Percentiles rank a stretch among this genome's conserved stretches.
phyloP scores from a whole-genome alignment of 2,329 filamentous ascomycete genomes.

The Aspergillus tanneri region DNA sequence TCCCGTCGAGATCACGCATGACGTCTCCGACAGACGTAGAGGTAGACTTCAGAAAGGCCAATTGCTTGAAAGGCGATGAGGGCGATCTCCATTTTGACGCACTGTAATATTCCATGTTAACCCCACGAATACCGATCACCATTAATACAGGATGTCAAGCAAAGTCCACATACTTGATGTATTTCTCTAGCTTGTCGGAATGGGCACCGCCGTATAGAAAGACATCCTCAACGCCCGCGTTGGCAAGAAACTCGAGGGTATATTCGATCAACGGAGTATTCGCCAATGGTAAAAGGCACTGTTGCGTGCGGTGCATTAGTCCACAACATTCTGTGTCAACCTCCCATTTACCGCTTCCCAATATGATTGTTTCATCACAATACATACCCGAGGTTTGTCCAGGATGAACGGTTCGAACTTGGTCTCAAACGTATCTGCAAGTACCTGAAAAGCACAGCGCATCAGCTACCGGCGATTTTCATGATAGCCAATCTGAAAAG shows the following conservation, averaged over 20 bases:
- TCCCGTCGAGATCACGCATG: constrained; percentile 86
- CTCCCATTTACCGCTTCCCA: background rate
- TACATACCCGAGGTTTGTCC: constrained; percentile 77
- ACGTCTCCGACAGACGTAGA: constrained; percentile 89
- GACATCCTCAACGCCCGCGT: constrained; percentile 91
- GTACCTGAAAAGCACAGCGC: constrained; percentile 56
- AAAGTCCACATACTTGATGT: constrained; percentile 60
- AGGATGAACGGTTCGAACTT: constrained; percentile 86
- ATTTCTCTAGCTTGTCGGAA: constrained; percentile 80
- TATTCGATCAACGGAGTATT: constrained; percentile 97
- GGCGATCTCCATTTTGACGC: constrained; percentile 71
- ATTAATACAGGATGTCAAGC: background rate
- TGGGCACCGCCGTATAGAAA: constrained; percentile 90
- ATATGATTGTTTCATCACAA: constrained; percentile 9
- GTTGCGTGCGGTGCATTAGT: background rate
- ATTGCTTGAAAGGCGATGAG: constrained; percentile 75
- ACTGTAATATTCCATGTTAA: constrained; percentile 30
- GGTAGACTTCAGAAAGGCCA: constrained; percentile 84
- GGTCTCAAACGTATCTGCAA: constrained; percentile 93
- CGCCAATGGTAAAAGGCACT: constrained; percentile 90
- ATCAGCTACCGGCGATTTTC: constrained; percentile 12
- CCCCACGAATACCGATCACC: background rate
- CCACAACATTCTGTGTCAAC: background rate
- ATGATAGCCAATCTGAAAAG: background rate
- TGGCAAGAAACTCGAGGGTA: constrained; percentile 91